Base-by-base conservation (phyloP, 2,329 filamentous ascomycete species). In the Penicillium sp. region DNA sequence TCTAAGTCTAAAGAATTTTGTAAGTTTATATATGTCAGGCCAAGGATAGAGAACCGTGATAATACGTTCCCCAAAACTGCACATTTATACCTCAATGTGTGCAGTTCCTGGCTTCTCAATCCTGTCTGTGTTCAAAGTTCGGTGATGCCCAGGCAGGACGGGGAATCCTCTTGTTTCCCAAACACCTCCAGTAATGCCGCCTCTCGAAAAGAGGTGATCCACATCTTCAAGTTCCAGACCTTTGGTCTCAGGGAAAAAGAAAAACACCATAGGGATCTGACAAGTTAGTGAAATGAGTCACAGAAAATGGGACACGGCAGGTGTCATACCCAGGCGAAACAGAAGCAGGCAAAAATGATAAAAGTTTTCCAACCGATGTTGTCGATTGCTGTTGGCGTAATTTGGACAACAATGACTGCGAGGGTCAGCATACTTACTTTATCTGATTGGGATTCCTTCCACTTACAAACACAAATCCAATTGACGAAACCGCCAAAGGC, bases 221-320 rank as follows among this genome's bases (percentile, higher is more conserved):
- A 88, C 84, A 63, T 87, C 85, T 62, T 88, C 85, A 0, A 88
- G 76, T 0, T 82, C 83, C 2, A 86, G 69, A 0, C 83, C 77
- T 66, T 86, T 87, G 0, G 85, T 87, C 69, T 88, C 84, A 0
- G 84, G 84, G 3, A 86, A 85, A 62, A 84, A 79, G 65, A 84
- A 84, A 74, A 80, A 87, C 40, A 87, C 80, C 42, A 85, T 84
- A 0, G 76, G 76, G 14, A 79, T 70, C 55, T 67, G 53, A 42
- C 16, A 49, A 46, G 54, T 66, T 9, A 67, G 58, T 18, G 58
- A 46, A 0, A 7, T 19, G 9, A 13, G 11, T 27, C 11, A 19
- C 16, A 11, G 13, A 10, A 29, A 10, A 7, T 5, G 7, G 2
- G 9, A 11, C 13, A 10, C n/a, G 43, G 10, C 16, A 7, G 1